Conservation (phyloP, 2,329 filamentous ascomycete genomes). For the Periconia sp. region DNA sequence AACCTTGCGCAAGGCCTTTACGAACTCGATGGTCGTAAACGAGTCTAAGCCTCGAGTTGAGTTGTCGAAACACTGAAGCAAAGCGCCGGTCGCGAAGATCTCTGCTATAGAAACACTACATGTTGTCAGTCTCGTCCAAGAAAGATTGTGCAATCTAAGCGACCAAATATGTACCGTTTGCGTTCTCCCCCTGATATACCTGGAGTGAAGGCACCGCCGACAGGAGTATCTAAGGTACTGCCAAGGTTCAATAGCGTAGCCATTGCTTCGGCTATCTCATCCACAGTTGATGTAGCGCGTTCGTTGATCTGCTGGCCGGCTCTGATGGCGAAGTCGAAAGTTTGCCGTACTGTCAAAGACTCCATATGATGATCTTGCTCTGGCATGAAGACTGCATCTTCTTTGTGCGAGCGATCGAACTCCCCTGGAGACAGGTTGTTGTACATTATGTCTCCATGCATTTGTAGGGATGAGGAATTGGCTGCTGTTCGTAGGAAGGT, state of each 20-base stretch:
- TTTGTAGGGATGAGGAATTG: slow-evolving; percentile 42
- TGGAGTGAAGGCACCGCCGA: slow-evolving; percentile 65
- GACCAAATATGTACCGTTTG: too few relatives aligned
- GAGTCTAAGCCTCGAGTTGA: slow-evolving; percentile 28
- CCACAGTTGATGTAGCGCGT: slow-evolving; percentile 46
- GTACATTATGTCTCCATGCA: slow-evolving; percentile 57
- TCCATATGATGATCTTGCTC: slow-evolving; percentile 86
- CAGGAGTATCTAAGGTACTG: slow-evolving; percentile 63
- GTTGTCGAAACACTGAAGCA: slow-evolving; percentile 39
- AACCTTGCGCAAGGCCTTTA: slow-evolving; percentile 51
- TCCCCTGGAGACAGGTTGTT: slow-evolving; percentile 65
- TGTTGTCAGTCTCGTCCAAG: too few relatives aligned
- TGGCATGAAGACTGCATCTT: slow-evolving; percentile 82
- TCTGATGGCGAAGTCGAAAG: slow-evolving; percentile 73
- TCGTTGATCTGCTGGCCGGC: neutral
- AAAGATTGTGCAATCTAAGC: too few relatives aligned
- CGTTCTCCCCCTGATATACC: slow-evolving; percentile 68
- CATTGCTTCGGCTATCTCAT: slow-evolving; percentile 64
- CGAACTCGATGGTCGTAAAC: slow-evolving; percentile 55
- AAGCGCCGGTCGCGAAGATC: slow-evolving; percentile 55
- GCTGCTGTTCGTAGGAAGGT: slow-evolving; percentile 54
- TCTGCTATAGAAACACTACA: slow-evolving; percentile 70
- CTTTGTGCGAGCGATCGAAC: slow-evolving; percentile 71
- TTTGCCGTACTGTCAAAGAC: slow-evolving; percentile 84
- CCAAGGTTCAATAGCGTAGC: slow-evolving; percentile 63